Base-by-base conservation (phyloP, 2,329 filamentous ascomycete genomes). In the Didymosphaeria variabile region DNA sequence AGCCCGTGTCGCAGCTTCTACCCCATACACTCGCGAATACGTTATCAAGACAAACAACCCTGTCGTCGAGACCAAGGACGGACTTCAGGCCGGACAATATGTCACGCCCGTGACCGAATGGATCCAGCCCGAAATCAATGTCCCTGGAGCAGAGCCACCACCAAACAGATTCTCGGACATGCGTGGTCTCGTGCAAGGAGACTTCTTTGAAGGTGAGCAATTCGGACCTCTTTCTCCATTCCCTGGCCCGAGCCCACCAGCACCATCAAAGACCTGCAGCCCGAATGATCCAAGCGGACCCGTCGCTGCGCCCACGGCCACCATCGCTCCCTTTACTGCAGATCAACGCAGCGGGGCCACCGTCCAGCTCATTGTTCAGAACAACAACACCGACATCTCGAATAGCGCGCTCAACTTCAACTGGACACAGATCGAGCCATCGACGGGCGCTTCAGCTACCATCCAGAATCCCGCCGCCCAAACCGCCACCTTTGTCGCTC, bases 101-200 rank as follows among this genome's bases (percentile, higher is more conserved):
- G 69, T 81, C 21, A 74, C 76, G 32, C 75, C 80, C 13, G 79
- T 82, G 5, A 73, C 71, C 4, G 80, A 81, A 59, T 82, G 79
- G 79, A 81, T 82, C 63, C 79, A 79, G 67, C 80, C 80, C 10
- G 80, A 82, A 62, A 70, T 77, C 19, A 70, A 76, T 19, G 67
- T 72, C 3, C 80, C 80, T n/a, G 80, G 80, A 65, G 66, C 73
- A 61, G 60, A 75, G 72, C 63, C 71, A 15, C 70, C 68, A 13
- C 61, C 72, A 10, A 64, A 64, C 50, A 55, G 56, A 13, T 77
- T 75, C 62, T 58, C n/a, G 2, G 72, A 78, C 54, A 81, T 82
- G 58, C 67, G 68, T 31, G 72, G 73, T 36, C 70, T 82, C 8
- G 70, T 73, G 1, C 64, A 76, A 34, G 74, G 73, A 32, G 70